A percentile compares a stretch with the other conserved stretches of the same genome.
phyloP scores from a whole-genome alignment of 371 early-diverging fungal species.

The Homolaphlyctis polyrhiza region DNA sequence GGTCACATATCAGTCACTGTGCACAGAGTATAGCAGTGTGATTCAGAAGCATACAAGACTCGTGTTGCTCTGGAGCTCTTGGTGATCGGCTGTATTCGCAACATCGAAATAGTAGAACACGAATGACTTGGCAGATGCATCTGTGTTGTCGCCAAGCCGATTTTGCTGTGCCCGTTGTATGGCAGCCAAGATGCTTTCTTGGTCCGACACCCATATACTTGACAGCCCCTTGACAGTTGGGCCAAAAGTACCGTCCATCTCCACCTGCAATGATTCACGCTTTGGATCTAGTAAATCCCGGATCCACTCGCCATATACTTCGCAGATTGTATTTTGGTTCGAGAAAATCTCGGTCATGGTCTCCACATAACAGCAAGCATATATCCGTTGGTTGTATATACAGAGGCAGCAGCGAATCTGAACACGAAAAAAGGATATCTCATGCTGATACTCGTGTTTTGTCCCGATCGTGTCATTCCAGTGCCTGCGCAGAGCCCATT shows the following conservation, averaged over 20 bases:
- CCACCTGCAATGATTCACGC: background rate
- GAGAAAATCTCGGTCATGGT: too few species aligned
- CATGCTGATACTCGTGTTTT: background rate
- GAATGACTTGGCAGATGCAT: background rate
- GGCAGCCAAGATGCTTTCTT: background rate
- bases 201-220: background rate
- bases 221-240: background rate
- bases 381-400: too few species aligned
- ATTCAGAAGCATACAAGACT: too few species aligned
- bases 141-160: constrained; percentile 1
- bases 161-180: background rate
- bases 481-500: too few species aligned
- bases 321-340: constrained; percentile 1
- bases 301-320: constrained; percentile 6
- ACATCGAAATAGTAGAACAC: background rate
- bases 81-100: too few species aligned
- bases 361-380: too few species aligned
- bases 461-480: too few species aligned
- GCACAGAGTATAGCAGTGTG: too few species aligned
- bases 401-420: background rate
- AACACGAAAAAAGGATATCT: constrained; percentile 5
- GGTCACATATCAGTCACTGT: too few species aligned
- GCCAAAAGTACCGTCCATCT: background rate
- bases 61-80: too few species aligned
- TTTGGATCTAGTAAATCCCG: constrained; percentile 1